These are phyloP conservation scores for Lycium barbarum DNA, from an alignment of 257 asterid species.

Conservation along the genomic window DNA sequence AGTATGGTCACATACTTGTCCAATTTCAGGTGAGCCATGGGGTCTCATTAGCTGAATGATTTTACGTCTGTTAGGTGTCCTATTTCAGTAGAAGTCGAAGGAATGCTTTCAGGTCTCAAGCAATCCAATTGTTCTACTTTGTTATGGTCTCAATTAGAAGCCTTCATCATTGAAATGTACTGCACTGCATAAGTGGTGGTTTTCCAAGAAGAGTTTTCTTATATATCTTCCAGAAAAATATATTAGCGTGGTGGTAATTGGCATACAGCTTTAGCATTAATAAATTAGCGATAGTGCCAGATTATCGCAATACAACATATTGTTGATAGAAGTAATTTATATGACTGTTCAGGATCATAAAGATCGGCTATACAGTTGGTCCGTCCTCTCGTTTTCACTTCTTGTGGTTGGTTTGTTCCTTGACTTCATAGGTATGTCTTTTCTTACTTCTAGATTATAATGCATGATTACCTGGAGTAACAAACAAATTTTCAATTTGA, in stretches of 20 bases:
- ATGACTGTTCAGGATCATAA: conserved; percentile 63
- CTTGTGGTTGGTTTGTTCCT: conserved; percentile 69
- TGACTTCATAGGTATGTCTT: conserved; percentile 59
- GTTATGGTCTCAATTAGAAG: background rate
- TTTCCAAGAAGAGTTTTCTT: background rate
- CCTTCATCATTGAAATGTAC: background rate
- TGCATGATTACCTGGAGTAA: background rate
- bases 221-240: background rate
- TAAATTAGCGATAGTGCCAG: background rate
- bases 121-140: background rate
- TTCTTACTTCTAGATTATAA: background rate
- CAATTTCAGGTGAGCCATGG: conserved; percentile 59
- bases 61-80: background rate
- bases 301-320: background rate
- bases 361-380: conserved; percentile 75
- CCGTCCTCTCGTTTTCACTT: conserved; percentile 57
- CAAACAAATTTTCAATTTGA: background rate
- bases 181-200: background rate
- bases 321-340: conserved; percentile 15
- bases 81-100: background rate
- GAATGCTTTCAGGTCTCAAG: conserved; percentile 17
- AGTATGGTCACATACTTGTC: conserved; percentile 77
- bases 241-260: background rate
- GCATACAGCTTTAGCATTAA: background rate
- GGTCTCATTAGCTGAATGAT: background rate